Evolutionary conservation across 2,329 filamentous ascomycete genomes (phyloP).

Genomic region (Fusarium humuli): DNA sequence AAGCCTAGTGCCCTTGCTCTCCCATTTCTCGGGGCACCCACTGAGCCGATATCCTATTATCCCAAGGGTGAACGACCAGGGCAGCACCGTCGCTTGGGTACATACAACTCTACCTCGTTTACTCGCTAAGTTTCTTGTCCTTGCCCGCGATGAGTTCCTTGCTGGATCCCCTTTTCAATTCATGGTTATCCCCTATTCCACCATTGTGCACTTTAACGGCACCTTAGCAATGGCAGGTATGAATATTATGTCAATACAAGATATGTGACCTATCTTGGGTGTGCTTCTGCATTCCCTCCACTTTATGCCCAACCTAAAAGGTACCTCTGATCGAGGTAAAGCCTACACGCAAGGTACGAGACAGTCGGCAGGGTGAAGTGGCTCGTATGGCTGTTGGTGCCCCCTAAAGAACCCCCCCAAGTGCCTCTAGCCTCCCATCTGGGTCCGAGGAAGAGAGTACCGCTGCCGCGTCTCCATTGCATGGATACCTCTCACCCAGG

Average conservation of each 20-base stretch:
- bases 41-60: slow-evolving; percentile 35
- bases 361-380: slow-evolving; percentile 28
- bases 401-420: slow-evolving; percentile 32
- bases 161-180: slow-evolving; percentile 11
- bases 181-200: slow-evolving; percentile 22
- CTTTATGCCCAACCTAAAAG: slow-evolving; percentile 34
- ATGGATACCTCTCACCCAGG: slow-evolving; percentile 40
- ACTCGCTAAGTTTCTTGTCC: slow-evolving; percentile 15
- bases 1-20: slow-evolving; percentile 36
- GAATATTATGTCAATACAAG: slow-evolving; percentile 2
- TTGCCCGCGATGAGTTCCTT: slow-evolving; percentile 1
- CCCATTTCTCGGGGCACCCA: slow-evolving; percentile 38
- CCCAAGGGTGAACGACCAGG: slow-evolving; percentile 26
- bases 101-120: slow-evolving; percentile 18
- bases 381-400: slow-evolving; percentile 30
- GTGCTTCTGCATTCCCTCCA: slow-evolving; percentile 36
- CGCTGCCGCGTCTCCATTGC: slow-evolving; percentile 38
- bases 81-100: slow-evolving; percentile 27
- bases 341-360: slow-evolving; percentile 32
- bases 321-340: slow-evolving; percentile 35
- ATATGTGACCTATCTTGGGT: slow-evolving; percentile 19
- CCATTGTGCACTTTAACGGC: background rate
- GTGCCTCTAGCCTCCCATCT: slow-evolving; percentile 31
- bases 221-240: slow-evolving; percentile 2
- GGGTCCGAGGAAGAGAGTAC: slow-evolving; percentile 33